These are phyloP conservation scores for Creolimax fragrantissima DNA, from an alignment of 78 protist genomes.

Conservation along the genomic window DNA sequence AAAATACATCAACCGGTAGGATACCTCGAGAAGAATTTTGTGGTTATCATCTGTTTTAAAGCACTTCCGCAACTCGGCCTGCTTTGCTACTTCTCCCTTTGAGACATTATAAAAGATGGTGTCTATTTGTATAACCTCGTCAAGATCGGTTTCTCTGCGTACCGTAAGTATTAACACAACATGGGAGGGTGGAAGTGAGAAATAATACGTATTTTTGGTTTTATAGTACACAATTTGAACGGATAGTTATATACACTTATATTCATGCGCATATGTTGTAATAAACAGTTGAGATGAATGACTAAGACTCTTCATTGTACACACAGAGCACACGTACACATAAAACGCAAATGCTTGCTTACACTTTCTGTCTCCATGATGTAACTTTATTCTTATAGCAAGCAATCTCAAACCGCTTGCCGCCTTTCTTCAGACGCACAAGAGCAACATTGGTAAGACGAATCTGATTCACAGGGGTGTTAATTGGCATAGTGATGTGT, in stretches of 20 bases:
- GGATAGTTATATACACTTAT: too few relatives aligned
- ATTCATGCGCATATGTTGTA: neutral
- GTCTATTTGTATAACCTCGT: slow-evolving; percentile 85
- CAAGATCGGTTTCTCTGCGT: slow-evolving; percentile 78
- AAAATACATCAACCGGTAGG: too few relatives aligned
- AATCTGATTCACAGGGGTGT: slow-evolving; percentile 72
- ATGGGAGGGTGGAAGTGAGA: too few relatives aligned
- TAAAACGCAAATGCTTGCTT: neutral
- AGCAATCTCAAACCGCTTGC: slow-evolving; percentile 81
- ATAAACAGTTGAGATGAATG: neutral
- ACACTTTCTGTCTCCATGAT: slow-evolving; percentile 73
- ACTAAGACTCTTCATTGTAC: neutral
- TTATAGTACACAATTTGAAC: too few relatives aligned
- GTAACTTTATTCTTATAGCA: slow-evolving; percentile 83
- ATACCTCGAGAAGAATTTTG: slow-evolving; percentile 16
- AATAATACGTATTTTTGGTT: too few relatives aligned
- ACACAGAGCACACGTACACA: neutral
- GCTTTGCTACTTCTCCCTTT: slow-evolving; percentile 74
- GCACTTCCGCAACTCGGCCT: slow-evolving; percentile 51
- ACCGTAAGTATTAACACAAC: too few relatives aligned
- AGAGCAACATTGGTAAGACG: slow-evolving; percentile 83
- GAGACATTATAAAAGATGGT: slow-evolving; percentile 79
- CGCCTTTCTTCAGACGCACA: slow-evolving; percentile 71
- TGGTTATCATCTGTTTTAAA: slow-evolving; percentile 51
- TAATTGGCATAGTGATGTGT: slow-evolving; percentile 48